These are phyloP conservation scores for Cladophialophora immunda DNA, from an alignment of 2,329 filamentous ascomycete species.

Conservation along the genomic window DNA sequence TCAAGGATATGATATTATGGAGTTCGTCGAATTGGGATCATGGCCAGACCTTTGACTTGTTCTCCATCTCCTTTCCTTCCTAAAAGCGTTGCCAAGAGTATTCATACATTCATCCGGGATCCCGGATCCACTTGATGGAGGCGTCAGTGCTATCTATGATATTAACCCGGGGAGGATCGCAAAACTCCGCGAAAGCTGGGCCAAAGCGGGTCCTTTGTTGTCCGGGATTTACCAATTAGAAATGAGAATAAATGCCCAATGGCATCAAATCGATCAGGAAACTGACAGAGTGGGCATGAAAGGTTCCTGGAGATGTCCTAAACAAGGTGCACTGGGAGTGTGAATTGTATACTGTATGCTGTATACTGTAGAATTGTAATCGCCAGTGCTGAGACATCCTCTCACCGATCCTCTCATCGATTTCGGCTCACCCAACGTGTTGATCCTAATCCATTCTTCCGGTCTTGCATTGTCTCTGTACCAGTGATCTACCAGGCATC, in stretches of 20 bases:
- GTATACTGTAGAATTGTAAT: background rate
- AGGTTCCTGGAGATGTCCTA: background rate
- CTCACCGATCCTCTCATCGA: background rate
- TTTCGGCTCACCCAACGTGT: background rate
- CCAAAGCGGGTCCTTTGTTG: background rate
- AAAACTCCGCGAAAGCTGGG: background rate
- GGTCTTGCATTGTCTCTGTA: constrained; percentile 2
- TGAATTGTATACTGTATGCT: background rate
- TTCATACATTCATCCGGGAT: background rate
- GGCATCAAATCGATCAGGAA: background rate
- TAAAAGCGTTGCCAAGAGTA: background rate
- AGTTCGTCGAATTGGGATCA: background rate
- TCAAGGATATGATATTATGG: background rate
- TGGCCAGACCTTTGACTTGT: background rate
- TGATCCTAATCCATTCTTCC: constrained; percentile 10
- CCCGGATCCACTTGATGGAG: background rate
- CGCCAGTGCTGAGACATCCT: background rate
- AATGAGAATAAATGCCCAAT: background rate
- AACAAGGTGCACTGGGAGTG: background rate
- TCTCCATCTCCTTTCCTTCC: background rate
- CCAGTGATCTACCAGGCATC: background rate
- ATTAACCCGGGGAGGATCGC: background rate
- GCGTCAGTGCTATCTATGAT: background rate
- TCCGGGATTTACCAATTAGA: background rate
- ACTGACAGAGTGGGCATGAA: background rate